A percentile compares a stretch with the other conserved stretches of the same genome.
These are phyloP conservation scores for Didymella sp. DNA, from an alignment of 2,329 filamentous ascomycete genomes.

Conservation along the genomic window DNA sequence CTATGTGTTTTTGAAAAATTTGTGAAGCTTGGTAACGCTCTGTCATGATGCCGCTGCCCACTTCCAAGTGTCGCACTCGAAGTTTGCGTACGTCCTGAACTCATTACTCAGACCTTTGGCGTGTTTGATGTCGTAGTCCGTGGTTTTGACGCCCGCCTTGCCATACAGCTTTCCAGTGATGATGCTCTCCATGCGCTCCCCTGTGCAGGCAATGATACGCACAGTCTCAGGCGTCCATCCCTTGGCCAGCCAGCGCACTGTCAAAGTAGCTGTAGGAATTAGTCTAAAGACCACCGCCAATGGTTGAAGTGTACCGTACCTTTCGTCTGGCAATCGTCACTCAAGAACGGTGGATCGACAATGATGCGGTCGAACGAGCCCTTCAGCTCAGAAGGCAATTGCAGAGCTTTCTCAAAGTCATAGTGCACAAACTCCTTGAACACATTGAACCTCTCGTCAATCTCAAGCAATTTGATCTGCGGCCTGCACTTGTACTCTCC, in stretches of 20 bases:
- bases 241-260: slow-evolving; percentile 74
- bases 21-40: no score
- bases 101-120: slow-evolving; percentile 79
- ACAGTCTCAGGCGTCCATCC: slow-evolving; percentile 48
- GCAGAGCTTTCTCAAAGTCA: slow-evolving; percentile 73
- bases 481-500: slow-evolving; percentile 53
- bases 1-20: no score
- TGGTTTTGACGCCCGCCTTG: slow-evolving; percentile 67
- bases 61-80: slow-evolving; percentile 64
- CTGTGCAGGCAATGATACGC: slow-evolving; percentile 73
- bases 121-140: slow-evolving; percentile 72
- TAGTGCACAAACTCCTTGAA: slow-evolving; percentile 78
- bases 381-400: slow-evolving; percentile 68
- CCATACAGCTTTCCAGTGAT: slow-evolving; percentile 70
- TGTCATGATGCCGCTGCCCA: slow-evolving; percentile 32
- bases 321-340: slow-evolving; percentile 81
- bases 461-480: slow-evolving; percentile 72
- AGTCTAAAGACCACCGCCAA: neutral
- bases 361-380: slow-evolving; percentile 72
- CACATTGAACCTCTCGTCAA: slow-evolving; percentile 74
- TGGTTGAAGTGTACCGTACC: slow-evolving; percentile 52
- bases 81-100: slow-evolving; percentile 81
- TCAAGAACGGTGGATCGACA: slow-evolving; percentile 80
- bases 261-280: slow-evolving; percentile 68
- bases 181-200: slow-evolving; percentile 74